Conservation (phyloP, 2,329 filamentous ascomycete species). For the Cladobotryum protrusum region DNA sequence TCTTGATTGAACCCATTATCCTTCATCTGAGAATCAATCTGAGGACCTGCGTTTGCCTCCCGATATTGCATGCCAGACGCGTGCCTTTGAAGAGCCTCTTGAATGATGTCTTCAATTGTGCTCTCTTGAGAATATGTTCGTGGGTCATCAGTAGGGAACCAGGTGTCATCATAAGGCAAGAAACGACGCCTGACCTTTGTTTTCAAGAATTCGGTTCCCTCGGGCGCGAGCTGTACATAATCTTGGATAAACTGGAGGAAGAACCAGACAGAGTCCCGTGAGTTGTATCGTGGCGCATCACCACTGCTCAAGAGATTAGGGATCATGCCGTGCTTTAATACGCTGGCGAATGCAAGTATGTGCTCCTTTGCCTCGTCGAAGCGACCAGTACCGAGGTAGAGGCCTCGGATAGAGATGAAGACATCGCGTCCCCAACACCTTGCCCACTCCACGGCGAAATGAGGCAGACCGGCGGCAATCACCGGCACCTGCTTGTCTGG, state of each 20-base stretch:
- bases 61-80: conserved; percentile 85
- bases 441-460: conserved; percentile 91
- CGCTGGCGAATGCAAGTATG: conserved; percentile 88
- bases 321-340: conserved; percentile 97
- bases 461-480: conserved; percentile 84
- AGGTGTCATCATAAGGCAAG: conserved; percentile 91
- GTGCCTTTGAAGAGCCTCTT: conserved; percentile 89
- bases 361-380: conserved; percentile 88
- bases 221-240: conserved; percentile 73
- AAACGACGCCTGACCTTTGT: conserved; percentile 79
- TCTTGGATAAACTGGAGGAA: conserved; percentile 95
- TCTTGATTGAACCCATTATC: conserved; percentile 88
- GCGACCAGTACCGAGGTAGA: conserved; percentile 86
- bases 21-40: conserved; percentile 88
- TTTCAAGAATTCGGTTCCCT: conserved; percentile 67
- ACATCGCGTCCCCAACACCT: conserved; percentile 96
- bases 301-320: conserved; percentile 88
- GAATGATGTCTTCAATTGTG: conserved; percentile 81
- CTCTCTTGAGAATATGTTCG: conserved; percentile 81
- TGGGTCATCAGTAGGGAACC: conserved; percentile 75
- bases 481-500: conserved; percentile 78
- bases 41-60: conserved; percentile 86
- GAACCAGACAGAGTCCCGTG: conserved; percentile 95
- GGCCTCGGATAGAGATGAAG: conserved; percentile 87
- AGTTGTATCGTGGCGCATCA: conserved; percentile 85